Base-by-base conservation (phyloP, 1,284 basidiomycete species). In the Apiotrichum montevideense region DNA sequence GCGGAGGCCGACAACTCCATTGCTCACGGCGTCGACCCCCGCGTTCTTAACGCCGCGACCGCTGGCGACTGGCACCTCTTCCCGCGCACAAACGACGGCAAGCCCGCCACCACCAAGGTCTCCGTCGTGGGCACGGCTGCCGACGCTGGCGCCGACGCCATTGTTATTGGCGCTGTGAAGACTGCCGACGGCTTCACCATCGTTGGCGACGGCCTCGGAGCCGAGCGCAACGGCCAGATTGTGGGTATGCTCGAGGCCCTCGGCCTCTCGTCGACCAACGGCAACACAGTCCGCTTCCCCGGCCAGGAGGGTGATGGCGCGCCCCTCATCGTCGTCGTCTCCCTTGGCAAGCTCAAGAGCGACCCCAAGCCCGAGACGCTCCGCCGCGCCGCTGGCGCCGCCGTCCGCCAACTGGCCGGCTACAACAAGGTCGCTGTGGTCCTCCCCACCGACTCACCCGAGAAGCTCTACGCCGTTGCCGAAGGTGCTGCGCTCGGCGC, bases 341-440 rank as follows among this genome's bases (percentile, higher is more conserved):
- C 56, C 15, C 56, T 58, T 15, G 60, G 60, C 37, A 46, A 62
- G 52, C 13, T 34, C 39, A 34, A 56, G 15, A 14, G 29, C 21
- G 40, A 50, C 10, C 34, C 33, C 37, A 58, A 50, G 41, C 56
- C 54, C 47, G 60, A 62, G 52, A 46, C 52, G 1, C 54, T 62
- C 34, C 47, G 60, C 6, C 54, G 54, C 4, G 54, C 52, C 10
- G 54, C 52, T 0, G 60, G 60, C 10, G 35, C 51, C 2, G 60
- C 60, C 5, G 29, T 54, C 3, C 60, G 60, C 29, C n/a, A 54
- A 2, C 55, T 55, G 4, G 47, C 44, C n/a, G 56, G 45, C 37
- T 29, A 51, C 29, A 51, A 62, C 42, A 54, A 54, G 39, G 52
- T 54, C 33, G 46, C 46, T 4, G 46, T 54, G 2, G 8, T 48